Conservation (phyloP, 306 rosid genomes). For the Cucumis sativus region DNA sequence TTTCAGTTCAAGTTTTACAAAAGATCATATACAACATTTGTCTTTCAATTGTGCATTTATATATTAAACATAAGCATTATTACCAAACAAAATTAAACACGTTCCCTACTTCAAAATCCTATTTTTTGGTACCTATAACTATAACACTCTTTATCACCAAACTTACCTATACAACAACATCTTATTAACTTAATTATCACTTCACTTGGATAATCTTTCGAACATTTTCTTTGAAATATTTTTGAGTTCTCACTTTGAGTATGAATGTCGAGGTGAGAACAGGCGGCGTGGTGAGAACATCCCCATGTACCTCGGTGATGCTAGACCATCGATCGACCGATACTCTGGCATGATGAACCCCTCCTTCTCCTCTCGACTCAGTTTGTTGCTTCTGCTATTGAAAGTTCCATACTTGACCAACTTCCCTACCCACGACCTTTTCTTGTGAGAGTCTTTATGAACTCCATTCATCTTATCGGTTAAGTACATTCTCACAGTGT, state of each 20-base stretch:
- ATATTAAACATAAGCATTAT: neutral
- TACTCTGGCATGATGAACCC: slow-evolving; percentile 32
- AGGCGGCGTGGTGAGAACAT: slow-evolving; percentile 83
- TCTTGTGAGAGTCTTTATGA: slow-evolving; percentile 28
- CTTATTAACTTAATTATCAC: neutral
- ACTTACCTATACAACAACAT: neutral
- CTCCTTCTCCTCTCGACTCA: slow-evolving; percentile 27
- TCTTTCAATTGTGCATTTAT: neutral
- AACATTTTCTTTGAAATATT: neutral
- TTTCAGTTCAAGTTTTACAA: neutral
- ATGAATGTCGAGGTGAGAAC: slow-evolving; percentile 44
- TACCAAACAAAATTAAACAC: neutral
- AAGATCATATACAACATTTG: neutral
- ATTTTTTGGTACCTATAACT: neutral
- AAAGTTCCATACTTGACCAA: slow-evolving; percentile 28
- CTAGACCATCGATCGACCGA: slow-evolving; percentile 46
- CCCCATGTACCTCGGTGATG: slow-evolving; percentile 52
- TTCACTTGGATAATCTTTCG: neutral
- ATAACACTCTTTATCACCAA: too few relatives aligned
- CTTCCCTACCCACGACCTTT: slow-evolving; percentile 57
- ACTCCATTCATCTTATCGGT: slow-evolving; percentile 41
- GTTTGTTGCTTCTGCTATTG: slow-evolving; percentile 11
- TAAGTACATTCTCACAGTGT: slow-evolving; percentile 50
- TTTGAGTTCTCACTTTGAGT: neutral
- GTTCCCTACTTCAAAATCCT: neutral